Evolutionary conservation across 2,329 filamentous ascomycete genomes (phyloP), one percentile per base, ranked within the genome.

Genomic region (Fusarium albosuccineum): DNA sequence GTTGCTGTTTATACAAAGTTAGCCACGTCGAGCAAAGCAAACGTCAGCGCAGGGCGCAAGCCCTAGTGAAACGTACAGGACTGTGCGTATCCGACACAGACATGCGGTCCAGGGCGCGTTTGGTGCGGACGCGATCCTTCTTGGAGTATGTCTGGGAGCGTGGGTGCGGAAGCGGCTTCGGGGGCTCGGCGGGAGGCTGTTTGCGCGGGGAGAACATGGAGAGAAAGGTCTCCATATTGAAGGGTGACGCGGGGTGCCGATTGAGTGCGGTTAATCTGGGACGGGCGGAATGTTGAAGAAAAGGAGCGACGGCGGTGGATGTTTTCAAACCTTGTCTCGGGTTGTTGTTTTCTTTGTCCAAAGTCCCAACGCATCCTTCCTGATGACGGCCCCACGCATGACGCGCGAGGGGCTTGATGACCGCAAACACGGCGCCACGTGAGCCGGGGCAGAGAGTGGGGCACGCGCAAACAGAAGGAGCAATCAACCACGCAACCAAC

Each of bases 191-290:
- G 22, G 46, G 16, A 11, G 52, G 51, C 52, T 66, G 62, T 57
- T 73, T 73, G n/a, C 67, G 61, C 44, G 72, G 72, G 33, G 72
- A 73, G 33, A 72, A 54, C 9, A 70, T 56, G 34, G 58, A 57
- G 9, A 66, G 33, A 9, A 71, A n/a, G 16, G 55, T 41, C 8
- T 67, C 54, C 64, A 70, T 70, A 22, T 29, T 61, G 48, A 27
- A 45, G 5, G 45, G 26, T 17, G 11, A 16, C 13, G 6, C 3
- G 8, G 9, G 26, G 22, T 22, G 4, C 22, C 22, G 22, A 22
- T 22, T 22, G 22, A 22, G 22, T 5, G 22, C 22, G 22, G 46
- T 30, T 9, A 13, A 17, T 17, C 27, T 6, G 16, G 17, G 22
- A 13, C 37, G 2, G 6, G 51, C 33, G n/a, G 39, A n/a, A 30